Percentiles rank a stretch among this genome's conserved stretches.
Conservation (phyloP, 345 rosid species). For the Microthlaspi erraticum region DNA sequence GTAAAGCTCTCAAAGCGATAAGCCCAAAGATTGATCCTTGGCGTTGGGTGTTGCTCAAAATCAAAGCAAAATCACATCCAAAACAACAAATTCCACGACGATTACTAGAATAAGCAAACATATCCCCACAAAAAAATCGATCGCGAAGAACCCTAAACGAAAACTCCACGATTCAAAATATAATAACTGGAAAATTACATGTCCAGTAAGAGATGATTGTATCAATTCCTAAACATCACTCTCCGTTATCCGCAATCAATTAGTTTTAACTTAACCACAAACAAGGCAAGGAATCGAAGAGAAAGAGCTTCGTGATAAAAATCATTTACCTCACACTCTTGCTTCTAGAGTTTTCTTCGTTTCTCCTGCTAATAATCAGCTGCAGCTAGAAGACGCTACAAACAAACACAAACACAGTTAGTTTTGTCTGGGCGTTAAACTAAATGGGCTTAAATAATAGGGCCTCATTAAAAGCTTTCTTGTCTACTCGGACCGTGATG, state of each 20-base stretch:
- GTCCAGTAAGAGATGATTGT: neutral
- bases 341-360: too few species aligned
- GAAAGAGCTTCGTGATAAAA: neutral
- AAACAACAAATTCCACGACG: neutral
- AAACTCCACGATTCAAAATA: neutral
- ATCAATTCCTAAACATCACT: neutral
- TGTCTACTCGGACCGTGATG: too few species aligned
- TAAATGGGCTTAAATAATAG: too few species aligned
- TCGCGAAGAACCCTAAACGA: neutral
- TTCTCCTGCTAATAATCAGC: too few species aligned
- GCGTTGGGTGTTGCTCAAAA: too few species aligned
- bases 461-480: too few species aligned
- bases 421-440: too few species aligned
- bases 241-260: neutral
- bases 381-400: too few species aligned
- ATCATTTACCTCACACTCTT: conserved; percentile 6
- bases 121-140: conserved; percentile 31
- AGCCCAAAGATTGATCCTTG: too few species aligned
- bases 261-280: neutral
- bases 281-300: neutral
- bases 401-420: too few species aligned
- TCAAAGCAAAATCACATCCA: too few species aligned
- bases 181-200: neutral
- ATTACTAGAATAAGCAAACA: neutral
- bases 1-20: neutral